These are phyloP conservation scores for Neurospora terricola DNA, from an alignment of 495 filamentous ascomycete species.

Conservation along the genomic window DNA sequence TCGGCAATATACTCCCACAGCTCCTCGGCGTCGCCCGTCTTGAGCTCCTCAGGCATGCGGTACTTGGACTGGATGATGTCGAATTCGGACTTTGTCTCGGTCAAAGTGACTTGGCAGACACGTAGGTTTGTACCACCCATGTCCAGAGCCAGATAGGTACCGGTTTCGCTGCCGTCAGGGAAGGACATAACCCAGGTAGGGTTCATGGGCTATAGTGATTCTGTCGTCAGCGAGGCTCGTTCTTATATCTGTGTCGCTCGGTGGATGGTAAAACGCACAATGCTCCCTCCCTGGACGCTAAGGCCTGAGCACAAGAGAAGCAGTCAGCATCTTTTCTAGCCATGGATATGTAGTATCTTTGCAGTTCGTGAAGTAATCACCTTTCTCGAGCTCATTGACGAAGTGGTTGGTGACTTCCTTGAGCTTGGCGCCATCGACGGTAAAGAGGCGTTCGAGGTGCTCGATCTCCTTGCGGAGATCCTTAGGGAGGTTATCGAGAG, in stretches of 20 bases:
- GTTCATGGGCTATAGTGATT: constrained; percentile 75
- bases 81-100: constrained; percentile 86
- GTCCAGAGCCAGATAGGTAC: constrained; percentile 87
- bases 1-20: constrained; percentile 98
- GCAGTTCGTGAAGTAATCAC: constrained; percentile 28
- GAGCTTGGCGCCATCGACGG: constrained; percentile 64
- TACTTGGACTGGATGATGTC: constrained; percentile 99
- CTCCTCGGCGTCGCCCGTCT: constrained; percentile 81
- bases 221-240: constrained; percentile 5
- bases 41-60: constrained; percentile 90
- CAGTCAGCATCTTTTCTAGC: neutral
- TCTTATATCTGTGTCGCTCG: neutral
- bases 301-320: constrained; percentile 44
- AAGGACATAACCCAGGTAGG: constrained; percentile 96
- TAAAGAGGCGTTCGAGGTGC: constrained; percentile 76
- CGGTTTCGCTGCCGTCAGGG: constrained; percentile 80
- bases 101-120: constrained; percentile 91
- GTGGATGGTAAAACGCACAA: constrained; percentile 50
- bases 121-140: constrained; percentile 98
- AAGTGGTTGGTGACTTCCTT: constrained; percentile 88
- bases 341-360: neutral
- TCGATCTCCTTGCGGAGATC: constrained; percentile 78
- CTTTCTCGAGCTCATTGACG: constrained; percentile 77
- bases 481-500: constrained; percentile 54
- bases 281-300: constrained; percentile 78